Conservation (phyloP, 768 basidiomycete species). For the Glaciozyma antarctica region DNA sequence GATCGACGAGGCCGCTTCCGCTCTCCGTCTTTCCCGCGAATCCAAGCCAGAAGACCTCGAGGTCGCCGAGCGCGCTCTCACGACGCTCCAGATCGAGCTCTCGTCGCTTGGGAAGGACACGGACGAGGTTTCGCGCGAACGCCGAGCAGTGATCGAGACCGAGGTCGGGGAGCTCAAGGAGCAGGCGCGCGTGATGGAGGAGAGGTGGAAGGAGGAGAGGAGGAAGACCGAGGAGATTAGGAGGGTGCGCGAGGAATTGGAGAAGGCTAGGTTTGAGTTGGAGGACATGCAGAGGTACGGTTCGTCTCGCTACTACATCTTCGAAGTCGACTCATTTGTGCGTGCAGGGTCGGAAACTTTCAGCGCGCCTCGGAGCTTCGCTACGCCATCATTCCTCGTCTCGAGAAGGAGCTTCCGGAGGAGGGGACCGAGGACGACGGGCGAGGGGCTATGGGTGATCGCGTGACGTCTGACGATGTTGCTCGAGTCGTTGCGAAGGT, state of each 20-base stretch:
- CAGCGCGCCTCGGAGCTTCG: slow-evolving; percentile 70
- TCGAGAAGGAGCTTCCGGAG: slow-evolving; percentile 48
- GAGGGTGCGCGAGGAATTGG: slow-evolving; percentile 63
- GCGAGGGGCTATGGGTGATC: slow-evolving; percentile 53
- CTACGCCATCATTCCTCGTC: slow-evolving; percentile 63
- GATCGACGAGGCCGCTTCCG: slow-evolving; percentile 77
- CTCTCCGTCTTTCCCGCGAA: slow-evolving; percentile 83
- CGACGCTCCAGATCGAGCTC: slow-evolving; percentile 87
- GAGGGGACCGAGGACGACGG: slow-evolving; percentile 59
- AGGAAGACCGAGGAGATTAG: slow-evolving; percentile 54
- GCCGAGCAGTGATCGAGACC: slow-evolving; percentile 9
- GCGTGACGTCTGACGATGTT: slow-evolving; percentile 55
- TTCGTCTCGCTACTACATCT: too few species aligned
- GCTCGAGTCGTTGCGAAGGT: slow-evolving; percentile 71
- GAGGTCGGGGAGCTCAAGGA: slow-evolving; percentile 6
- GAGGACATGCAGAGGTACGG: slow-evolving; percentile 80
- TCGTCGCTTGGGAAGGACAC: slow-evolving; percentile 73
- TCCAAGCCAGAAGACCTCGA: slow-evolving; percentile 90
- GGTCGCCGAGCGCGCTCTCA: slow-evolving; percentile 71
- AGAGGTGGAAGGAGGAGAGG: slow-evolving; percentile 62
- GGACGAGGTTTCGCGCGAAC: slow-evolving; percentile 11
- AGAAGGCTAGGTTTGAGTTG: slow-evolving; percentile 76
- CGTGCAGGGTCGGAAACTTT: slow-evolving; percentile 29
- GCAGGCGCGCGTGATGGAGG: slow-evolving; percentile 53
- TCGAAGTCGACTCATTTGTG: neutral